Percentiles rank a stretch among this genome's conserved stretches.
Conservation (phyloP, 2,329 filamentous ascomycete species). For the Monilinia vaccinii-corymbosi region DNA sequence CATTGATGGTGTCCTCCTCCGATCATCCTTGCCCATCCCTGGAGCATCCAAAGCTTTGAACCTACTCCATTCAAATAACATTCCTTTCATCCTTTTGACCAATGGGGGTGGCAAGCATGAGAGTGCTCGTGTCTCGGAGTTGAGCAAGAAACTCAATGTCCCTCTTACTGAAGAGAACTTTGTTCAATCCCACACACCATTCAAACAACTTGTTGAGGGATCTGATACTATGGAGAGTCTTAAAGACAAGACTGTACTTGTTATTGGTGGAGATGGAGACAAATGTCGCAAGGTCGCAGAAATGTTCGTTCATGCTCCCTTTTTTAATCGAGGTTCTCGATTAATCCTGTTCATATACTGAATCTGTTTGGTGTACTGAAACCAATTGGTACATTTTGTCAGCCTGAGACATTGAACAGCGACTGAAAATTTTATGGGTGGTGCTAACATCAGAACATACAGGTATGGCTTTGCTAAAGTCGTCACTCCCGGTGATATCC, state of each 20-base stretch:
- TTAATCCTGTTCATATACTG: background rate
- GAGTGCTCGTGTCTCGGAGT: slow-evolving; percentile 58
- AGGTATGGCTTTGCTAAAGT: slow-evolving; percentile 72
- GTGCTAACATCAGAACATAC: slow-evolving; percentile 6
- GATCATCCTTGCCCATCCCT: slow-evolving; percentile 68
- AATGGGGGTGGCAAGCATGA: slow-evolving; percentile 90
- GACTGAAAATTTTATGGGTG: background rate
- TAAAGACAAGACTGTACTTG: slow-evolving; percentile 58
- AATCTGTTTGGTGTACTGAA: background rate
- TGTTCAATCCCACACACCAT: slow-evolving; percentile 87
- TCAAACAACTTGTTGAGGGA: slow-evolving; percentile 58
- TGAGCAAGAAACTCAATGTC: slow-evolving; percentile 57
- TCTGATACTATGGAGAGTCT: slow-evolving; percentile 43
- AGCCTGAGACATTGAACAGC: background rate
- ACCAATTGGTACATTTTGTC: background rate
- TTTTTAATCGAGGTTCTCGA: slow-evolving; percentile 14
- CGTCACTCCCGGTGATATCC: slow-evolving; percentile 77
- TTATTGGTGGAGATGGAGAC: slow-evolving; percentile 49
- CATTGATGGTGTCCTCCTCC: slow-evolving; percentile 91
- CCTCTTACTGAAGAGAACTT: slow-evolving; percentile 60
- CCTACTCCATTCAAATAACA: slow-evolving; percentile 62
- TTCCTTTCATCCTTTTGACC: slow-evolving; percentile 90
- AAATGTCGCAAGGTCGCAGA: slow-evolving; percentile 53
- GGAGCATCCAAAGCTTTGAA: slow-evolving; percentile 66
- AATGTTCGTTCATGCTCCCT: slow-evolving; percentile 26